phyloP scores from a whole-genome alignment of 768 basidiomycete species.

The Trametopsis cervina region DNA sequence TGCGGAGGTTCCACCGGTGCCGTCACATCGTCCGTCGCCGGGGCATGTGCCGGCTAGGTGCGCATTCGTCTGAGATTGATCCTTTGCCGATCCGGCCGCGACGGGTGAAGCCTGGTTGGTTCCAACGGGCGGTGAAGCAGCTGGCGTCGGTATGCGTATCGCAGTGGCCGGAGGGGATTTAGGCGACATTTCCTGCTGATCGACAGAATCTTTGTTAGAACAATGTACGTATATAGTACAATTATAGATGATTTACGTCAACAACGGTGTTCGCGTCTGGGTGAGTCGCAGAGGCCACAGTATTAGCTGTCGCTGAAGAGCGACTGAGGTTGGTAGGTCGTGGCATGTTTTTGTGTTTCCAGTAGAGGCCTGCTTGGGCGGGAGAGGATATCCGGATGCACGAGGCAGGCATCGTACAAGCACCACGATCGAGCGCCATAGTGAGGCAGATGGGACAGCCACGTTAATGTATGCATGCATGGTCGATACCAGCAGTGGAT shows the following conservation, averaged over 20 bases:
- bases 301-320: slow-evolving; percentile 14
- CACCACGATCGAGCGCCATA: background rate
- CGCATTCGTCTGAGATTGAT: slow-evolving; percentile 17
- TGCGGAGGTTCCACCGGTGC: slow-evolving; percentile 88
- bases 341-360: slow-evolving; percentile 74
- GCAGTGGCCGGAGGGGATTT: slow-evolving; percentile 16
- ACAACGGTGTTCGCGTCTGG: slow-evolving; percentile 27
- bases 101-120: slow-evolving; percentile 9
- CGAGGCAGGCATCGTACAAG: slow-evolving; percentile 3
- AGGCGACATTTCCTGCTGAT: slow-evolving; percentile 11
- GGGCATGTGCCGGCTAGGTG: slow-evolving; percentile 75
- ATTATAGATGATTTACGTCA: slow-evolving; percentile 11
- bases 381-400: slow-evolving; percentile 21
- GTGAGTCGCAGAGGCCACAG: slow-evolving; percentile 20
- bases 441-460: background rate
- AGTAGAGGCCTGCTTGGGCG: slow-evolving; percentile 64
- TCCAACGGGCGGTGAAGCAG: background rate
- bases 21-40: slow-evolving; percentile 96
- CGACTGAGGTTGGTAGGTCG: slow-evolving; percentile 55
- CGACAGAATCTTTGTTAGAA: background rate
- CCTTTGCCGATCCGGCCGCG: slow-evolving; percentile 17
- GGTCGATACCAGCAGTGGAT: slow-evolving; percentile 8
- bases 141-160: background rate
- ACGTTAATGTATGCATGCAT: slow-evolving; percentile 17
- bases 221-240: background rate